Evolutionary conservation across 2,329 filamentous ascomycete genomes (phyloP).

Genomic region (Trichoderma afroharzianum): DNA sequence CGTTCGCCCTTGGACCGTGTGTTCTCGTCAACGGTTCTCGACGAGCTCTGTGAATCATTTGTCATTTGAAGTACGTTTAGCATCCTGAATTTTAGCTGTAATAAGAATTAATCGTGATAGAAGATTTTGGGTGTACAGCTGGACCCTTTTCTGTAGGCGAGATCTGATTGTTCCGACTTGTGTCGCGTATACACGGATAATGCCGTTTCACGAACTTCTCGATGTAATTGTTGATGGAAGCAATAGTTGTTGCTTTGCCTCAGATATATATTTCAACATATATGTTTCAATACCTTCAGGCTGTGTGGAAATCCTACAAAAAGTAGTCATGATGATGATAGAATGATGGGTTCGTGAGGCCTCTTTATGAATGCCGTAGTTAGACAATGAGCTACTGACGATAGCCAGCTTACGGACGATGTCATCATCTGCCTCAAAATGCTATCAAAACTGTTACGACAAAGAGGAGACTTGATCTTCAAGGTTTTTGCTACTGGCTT

Average conservation of each 20-base stretch:
- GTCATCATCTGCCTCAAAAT: background rate
- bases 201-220: background rate
- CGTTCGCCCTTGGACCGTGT: background rate
- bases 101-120: background rate
- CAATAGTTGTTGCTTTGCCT: background rate
- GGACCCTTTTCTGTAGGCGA: background rate
- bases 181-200: background rate
- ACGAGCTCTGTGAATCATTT: background rate
- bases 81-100: background rate
- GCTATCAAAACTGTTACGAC: background rate
- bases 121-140: background rate
- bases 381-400: background rate
- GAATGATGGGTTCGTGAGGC: background rate
- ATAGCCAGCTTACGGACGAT: background rate
- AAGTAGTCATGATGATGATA: background rate
- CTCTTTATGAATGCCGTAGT: background rate
- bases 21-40: background rate
- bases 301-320: background rate
- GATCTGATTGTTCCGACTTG: background rate
- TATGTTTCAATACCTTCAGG: background rate
- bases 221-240: background rate
- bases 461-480: background rate
- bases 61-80: background rate
- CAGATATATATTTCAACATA: background rate
- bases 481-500: constrained; percentile 4